Conservation (phyloP, 73 alveolate species). For the Effrenium voratum region DNA sequence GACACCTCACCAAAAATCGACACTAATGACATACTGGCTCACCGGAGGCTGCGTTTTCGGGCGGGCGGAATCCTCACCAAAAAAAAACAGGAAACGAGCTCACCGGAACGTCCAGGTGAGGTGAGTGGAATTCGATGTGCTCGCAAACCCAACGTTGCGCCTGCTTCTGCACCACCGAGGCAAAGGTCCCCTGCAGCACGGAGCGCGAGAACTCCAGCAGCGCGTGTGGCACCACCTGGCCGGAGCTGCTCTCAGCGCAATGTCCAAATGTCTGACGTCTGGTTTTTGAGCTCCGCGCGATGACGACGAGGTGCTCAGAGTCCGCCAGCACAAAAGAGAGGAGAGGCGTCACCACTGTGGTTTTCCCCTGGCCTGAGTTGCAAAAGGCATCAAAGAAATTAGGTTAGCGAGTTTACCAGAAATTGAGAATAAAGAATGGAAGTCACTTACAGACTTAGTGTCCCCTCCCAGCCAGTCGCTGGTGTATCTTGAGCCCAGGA, state of each 20-base stretch:
- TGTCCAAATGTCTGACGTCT: not conserved
- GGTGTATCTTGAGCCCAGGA: not conserved
- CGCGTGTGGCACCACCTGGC: constrained; percentile 75
- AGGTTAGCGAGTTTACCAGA: not conserved
- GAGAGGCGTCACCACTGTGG: constrained; percentile 92
- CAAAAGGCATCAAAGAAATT: not conserved
- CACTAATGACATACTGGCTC: too few species aligned
- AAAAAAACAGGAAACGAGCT: not conserved
- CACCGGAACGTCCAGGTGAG: not conserved
- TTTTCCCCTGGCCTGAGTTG: constrained; percentile 60
- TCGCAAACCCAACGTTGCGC: not conserved
- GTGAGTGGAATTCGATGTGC: not conserved
- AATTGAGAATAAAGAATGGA: not conserved
- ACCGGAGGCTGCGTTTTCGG: not conserved
- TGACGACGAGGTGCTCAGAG: constrained; percentile 53
- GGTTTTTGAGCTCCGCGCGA: constrained; percentile 36
- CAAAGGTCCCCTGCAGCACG: constrained; percentile 74
- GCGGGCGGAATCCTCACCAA: not conserved
- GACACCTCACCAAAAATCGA: constrained; percentile 24
- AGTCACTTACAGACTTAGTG: not conserved
- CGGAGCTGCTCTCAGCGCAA: not conserved
- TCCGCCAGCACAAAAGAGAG: constrained; percentile 80
- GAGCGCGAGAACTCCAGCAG: constrained; percentile 79
- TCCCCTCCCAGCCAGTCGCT: not conserved
- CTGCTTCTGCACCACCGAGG: constrained; percentile 86